These are phyloP conservation scores for Oryza australiensis DNA, from an alignment of 176 grass and related monocot genomes.

Conservation along the genomic window DNA sequence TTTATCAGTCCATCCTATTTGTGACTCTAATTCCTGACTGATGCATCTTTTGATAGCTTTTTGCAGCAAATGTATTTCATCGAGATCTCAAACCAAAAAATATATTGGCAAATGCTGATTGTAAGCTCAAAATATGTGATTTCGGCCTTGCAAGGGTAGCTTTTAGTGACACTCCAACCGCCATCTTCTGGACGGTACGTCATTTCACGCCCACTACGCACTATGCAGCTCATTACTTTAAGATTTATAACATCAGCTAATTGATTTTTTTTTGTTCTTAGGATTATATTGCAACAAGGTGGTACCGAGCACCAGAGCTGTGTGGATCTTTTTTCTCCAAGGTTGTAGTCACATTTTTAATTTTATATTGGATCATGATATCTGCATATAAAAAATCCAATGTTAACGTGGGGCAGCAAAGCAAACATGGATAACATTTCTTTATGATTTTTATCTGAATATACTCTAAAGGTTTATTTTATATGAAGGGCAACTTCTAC, in stretches of 20 bases:
- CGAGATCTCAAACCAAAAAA: constrained; percentile 99
- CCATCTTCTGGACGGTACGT: constrained; percentile 94
- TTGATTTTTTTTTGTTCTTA: constrained; percentile 42
- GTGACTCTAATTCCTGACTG: constrained; percentile 29
- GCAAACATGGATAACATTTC: constrained; percentile 23
- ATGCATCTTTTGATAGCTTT: constrained; percentile 50
- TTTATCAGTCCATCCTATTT: constrained; percentile 8
- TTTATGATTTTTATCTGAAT: neutral
- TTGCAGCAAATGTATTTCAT: constrained; percentile 96
- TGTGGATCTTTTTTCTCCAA: constrained; percentile 98
- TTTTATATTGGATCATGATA: constrained; percentile 20
- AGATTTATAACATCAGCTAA: constrained; percentile 20
- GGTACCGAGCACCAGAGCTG: constrained; percentile 97
- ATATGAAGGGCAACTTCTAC: neutral
- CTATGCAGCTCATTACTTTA: constrained; percentile 15
- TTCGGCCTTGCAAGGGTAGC: constrained; percentile 95
- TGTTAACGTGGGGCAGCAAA: neutral
- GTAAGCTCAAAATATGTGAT: constrained; percentile 99
- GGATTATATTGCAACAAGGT: constrained; percentile 99
- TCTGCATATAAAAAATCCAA: neutral
- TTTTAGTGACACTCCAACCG: constrained; percentile 89
- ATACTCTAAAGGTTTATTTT: neutral
- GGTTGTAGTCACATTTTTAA: constrained; percentile 41
- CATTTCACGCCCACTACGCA: neutral
- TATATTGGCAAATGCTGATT: constrained; percentile 96